Conservation (phyloP, 2,329 filamentous ascomycete genomes). For the Hypoxylon sp. region DNA sequence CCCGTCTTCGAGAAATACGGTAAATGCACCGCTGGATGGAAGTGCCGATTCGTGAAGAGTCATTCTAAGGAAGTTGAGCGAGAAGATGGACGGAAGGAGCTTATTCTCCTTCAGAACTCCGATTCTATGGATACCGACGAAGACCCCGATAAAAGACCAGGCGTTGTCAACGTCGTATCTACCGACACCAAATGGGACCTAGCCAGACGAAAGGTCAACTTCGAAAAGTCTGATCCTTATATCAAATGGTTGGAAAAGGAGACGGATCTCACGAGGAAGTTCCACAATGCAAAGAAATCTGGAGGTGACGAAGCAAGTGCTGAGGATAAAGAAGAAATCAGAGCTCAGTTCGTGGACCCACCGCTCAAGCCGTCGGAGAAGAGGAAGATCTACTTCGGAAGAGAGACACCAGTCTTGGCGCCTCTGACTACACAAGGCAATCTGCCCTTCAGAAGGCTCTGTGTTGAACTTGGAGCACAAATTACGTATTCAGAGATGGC, state of each 20-base stretch:
- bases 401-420: constrained; percentile 92
- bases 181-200: constrained; percentile 81
- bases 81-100: constrained; percentile 85
- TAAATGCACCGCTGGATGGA: constrained; percentile 88
- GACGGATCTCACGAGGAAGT: constrained; percentile 63
- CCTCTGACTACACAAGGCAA: constrained; percentile 98
- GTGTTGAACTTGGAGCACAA: constrained; percentile 89
- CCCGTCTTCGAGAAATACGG: constrained; percentile 85
- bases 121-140: constrained; percentile 62
- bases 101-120: constrained; percentile 76
- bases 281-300: constrained; percentile 63
- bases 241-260: constrained; percentile 83
- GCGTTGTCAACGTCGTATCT: constrained; percentile 82
- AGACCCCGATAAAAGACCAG: constrained; percentile 65
- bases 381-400: constrained; percentile 91
- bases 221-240: constrained; percentile 82
- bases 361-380: constrained; percentile 95
- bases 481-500: constrained; percentile 99
- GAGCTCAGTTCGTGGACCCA: constrained; percentile 86
- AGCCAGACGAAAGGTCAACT: constrained; percentile 78
- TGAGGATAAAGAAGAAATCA: constrained; percentile 72
- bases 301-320: constrained; percentile 58
- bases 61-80: constrained; percentile 86
- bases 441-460: constrained; percentile 91
- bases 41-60: constrained; percentile 89